phyloP scores from a whole-genome alignment of 495 filamentous ascomycete species.

The Xylaria castorea region DNA sequence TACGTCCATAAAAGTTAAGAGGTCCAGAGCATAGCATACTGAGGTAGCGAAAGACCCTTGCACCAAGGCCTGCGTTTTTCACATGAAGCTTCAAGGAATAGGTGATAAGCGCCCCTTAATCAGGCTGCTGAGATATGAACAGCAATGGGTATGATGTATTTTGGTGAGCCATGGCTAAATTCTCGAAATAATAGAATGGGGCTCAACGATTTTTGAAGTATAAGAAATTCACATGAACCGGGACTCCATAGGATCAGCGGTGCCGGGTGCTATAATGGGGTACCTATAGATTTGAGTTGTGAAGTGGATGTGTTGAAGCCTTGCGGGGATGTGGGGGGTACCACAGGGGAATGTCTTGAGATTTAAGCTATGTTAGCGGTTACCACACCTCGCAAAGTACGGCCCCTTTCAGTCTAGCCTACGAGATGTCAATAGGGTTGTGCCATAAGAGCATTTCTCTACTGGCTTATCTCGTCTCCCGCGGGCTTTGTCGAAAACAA shows the following conservation, averaged over 20 bases:
- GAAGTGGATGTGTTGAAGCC: neutral
- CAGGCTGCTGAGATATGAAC: neutral
- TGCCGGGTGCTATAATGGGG: neutral
- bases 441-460: neutral
- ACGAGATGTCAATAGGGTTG: neutral
- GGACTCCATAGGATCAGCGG: neutral
- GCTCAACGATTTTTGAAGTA: neutral
- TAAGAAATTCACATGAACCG: neutral
- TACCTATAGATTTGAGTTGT: neutral
- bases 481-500: neutral
- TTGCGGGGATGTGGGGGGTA: conserved; percentile 19
- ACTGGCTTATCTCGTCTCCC: neutral
- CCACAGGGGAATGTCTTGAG: neutral
- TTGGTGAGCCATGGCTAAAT: neutral
- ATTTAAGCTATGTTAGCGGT: neutral
- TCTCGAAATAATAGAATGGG: neutral
- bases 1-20: neutral
- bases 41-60: neutral
- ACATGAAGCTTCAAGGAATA: neutral
- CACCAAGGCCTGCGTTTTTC: neutral
- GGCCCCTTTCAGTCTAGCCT: conserved; percentile 9
- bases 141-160: neutral
- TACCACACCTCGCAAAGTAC: conserved; percentile 16
- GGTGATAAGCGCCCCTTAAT: neutral
- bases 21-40: neutral